Percentiles rank a stretch among this genome's conserved stretches.
Conservation (phyloP, 805 yeast genomes). For the Kazachstania taianensis region DNA sequence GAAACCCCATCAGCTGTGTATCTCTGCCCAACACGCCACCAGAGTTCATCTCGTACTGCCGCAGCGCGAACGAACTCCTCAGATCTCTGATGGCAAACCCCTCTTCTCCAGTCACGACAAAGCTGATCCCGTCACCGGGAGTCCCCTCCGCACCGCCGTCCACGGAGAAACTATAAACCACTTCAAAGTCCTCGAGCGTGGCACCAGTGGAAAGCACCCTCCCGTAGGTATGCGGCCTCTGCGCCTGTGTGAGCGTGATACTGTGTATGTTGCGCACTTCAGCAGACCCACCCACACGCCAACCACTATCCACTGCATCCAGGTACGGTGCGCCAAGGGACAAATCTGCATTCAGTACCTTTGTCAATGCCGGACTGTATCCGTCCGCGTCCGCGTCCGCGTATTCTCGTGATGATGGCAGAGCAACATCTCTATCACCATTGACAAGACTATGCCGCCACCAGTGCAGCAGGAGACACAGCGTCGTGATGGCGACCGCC, state of each 20-base stretch:
- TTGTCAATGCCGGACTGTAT: no score
- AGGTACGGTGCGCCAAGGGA: constrained; percentile 22
- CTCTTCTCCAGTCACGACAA: constrained; percentile 23
- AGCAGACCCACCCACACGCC: constrained; percentile 25
- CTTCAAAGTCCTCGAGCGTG: constrained; percentile 26
- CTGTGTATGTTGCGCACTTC: constrained; percentile 21
- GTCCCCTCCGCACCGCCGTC: constrained; percentile 1
- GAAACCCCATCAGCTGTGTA: constrained; percentile 25
- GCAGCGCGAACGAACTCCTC: constrained; percentile 19
- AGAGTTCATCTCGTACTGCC: constrained; percentile 22
- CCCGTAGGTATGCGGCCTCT: constrained; percentile 13
- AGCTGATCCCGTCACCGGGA: constrained; percentile 23
- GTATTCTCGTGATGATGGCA: no score
- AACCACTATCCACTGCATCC: constrained; percentile 21
- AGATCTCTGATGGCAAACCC: constrained; percentile 18
- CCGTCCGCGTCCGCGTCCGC: no score
- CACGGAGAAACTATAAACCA: constrained; percentile 14
- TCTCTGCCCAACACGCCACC: constrained; percentile 20
- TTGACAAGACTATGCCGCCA: no score
- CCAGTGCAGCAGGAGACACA: constrained; percentile 4
- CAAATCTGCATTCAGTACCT: constrained; percentile 18
- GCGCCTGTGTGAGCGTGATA: constrained; percentile 15
- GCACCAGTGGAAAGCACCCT: constrained; percentile 25
- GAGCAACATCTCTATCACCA: no score
- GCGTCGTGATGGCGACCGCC: constrained; percentile 1